Percentiles rank a stretch among this genome's conserved stretches.
Evolutionary conservation across 2,329 filamentous ascomycete species (phyloP).

Genomic region (Capronia americana): DNA sequence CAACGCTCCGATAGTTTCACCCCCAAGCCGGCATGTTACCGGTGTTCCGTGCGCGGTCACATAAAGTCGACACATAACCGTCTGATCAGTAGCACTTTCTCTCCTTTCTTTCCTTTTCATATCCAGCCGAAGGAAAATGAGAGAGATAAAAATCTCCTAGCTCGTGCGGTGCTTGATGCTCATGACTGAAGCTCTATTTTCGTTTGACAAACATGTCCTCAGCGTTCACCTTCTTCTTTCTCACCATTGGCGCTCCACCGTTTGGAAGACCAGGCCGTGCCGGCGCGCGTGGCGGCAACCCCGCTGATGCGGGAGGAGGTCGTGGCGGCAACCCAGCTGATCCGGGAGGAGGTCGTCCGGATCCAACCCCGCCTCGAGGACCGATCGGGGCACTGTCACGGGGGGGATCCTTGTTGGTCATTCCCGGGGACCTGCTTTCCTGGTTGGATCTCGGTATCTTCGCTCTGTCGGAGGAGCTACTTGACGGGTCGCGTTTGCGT

Average conservation of each 20-base stretch:
- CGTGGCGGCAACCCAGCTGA: slow-evolving; percentile 6
- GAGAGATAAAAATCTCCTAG: not conserved
- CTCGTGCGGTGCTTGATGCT: not conserved
- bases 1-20: not conserved
- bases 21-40: not conserved
- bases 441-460: slow-evolving; percentile 26
- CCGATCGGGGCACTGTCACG: not conserved
- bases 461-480: slow-evolving; percentile 14
- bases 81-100: not conserved
- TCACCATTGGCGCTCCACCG: slow-evolving; percentile 28
- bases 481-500: slow-evolving; percentile 36
- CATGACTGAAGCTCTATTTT: slow-evolving; percentile 14
- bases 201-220: slow-evolving; percentile 36
- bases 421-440: slow-evolving; percentile 7
- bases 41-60: not conserved
- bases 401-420: not conserved
- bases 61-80: not conserved
- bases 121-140: not conserved
- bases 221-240: slow-evolving; percentile 36
- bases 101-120: not conserved
- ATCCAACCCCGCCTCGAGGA: not conserved
- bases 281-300: slow-evolving; percentile 2
- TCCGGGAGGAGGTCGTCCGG: slow-evolving; percentile 13
- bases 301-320: slow-evolving; percentile 13
- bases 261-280: slow-evolving; percentile 11